phyloP scores from a whole-genome alignment of 176 grass and related monocot species.

The Ensete glaucum region DNA sequence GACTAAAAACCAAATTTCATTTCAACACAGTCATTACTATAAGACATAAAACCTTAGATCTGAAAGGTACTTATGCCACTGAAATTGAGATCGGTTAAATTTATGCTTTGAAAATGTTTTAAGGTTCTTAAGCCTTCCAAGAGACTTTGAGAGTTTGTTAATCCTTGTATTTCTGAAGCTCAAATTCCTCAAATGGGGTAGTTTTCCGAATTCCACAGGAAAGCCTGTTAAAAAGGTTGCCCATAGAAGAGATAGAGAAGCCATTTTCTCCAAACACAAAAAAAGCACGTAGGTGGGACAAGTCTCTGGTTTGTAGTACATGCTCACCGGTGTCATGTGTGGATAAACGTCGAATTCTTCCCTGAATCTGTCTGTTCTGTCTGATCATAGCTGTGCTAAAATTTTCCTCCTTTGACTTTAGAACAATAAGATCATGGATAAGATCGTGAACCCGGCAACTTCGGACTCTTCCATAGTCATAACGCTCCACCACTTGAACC shows the following conservation, averaged over 20 bases:
- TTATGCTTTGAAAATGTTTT: no score
- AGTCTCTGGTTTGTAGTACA: not conserved
- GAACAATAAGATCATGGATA: slow-evolving; percentile 29
- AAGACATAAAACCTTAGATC: no score
- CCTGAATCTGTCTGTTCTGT: not conserved
- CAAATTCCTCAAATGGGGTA: slow-evolving; percentile 18
- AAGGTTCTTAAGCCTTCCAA: slow-evolving; percentile 22
- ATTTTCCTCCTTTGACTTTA: slow-evolving; percentile 29
- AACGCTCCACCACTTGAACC: slow-evolving; percentile 8
- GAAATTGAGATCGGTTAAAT: no score
- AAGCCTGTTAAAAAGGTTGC: slow-evolving; percentile 2
- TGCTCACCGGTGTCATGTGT: not conserved
- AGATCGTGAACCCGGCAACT: slow-evolving; percentile 32
- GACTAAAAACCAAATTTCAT: no score
- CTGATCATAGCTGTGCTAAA: slow-evolving; percentile 20
- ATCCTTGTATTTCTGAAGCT: slow-evolving; percentile 30
- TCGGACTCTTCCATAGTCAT: slow-evolving; percentile 10
- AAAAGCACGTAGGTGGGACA: slow-evolving; percentile 7
- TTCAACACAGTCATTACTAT: no score
- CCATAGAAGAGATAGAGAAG: not conserved
- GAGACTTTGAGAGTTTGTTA: slow-evolving; percentile 18
- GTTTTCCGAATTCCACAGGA: slow-evolving; percentile 16
- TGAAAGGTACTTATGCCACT: no score
- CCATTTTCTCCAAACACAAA: not conserved
- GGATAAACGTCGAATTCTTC: not conserved